These are phyloP conservation scores for Umbelopsis isabellina DNA, from an alignment of 192 early-diverging fungal genomes.

Conservation along the genomic window DNA sequence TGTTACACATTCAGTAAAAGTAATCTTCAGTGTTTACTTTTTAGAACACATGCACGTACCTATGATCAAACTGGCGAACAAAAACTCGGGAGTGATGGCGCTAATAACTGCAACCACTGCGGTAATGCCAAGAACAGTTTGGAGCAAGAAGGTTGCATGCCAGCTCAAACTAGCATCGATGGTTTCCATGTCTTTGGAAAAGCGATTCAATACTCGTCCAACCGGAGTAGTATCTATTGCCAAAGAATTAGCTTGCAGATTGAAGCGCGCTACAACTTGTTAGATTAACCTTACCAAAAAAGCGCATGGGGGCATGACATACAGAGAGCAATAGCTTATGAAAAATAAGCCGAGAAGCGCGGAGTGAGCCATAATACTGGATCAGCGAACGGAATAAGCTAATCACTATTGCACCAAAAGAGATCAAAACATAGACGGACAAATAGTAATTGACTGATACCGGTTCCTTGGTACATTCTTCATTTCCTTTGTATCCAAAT, in stretches of 20 bases:
- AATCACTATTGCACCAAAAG: conserved; percentile 46
- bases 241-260: background rate
- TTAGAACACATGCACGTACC: conserved; percentile 22
- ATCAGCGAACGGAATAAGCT: conserved; percentile 49
- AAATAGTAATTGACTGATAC: conserved; percentile 56
- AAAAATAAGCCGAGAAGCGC: conserved; percentile 59
- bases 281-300: conserved; percentile 62
- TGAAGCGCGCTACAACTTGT: background rate
- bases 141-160: conserved; percentile 18
- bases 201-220: conserved; percentile 79
- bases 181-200: conserved; percentile 68
- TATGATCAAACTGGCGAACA: conserved; percentile 43
- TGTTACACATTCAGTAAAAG: conserved; percentile 17
- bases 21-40: background rate
- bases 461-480: conserved; percentile 16
- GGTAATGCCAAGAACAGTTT: conserved; percentile 15
- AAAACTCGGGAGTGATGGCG: conserved; percentile 42
- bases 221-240: conserved; percentile 67
- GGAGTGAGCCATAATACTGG: conserved; percentile 51
- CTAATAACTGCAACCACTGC: conserved; percentile 42
- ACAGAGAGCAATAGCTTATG: conserved; percentile 53
- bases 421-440: conserved; percentile 56
- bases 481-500: background rate
- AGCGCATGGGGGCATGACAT: conserved; percentile 68
- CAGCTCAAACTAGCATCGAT: conserved; percentile 43